Conservation (phyloP, 169 alveolate species). For the Cryptosporidium ubiquitum region DNA sequence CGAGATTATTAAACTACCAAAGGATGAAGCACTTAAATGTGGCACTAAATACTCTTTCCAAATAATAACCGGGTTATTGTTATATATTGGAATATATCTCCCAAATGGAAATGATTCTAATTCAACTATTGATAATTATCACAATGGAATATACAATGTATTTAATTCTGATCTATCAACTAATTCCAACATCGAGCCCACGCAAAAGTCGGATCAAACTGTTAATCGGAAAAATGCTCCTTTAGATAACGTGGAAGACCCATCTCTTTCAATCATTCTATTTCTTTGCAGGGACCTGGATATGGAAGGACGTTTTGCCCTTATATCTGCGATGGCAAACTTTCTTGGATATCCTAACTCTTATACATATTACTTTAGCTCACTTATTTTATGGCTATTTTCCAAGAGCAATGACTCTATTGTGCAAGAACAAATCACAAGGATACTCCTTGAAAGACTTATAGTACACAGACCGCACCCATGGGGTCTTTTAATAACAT, state of each 20-base stretch:
- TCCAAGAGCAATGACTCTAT: constrained; percentile 86
- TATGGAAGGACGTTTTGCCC: constrained; percentile 86
- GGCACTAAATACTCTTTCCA: constrained; percentile 61
- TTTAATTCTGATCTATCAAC: neutral
- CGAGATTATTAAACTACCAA: constrained; percentile 26
- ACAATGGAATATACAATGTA: neutral
- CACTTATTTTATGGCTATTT: constrained; percentile 87
- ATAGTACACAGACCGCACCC: constrained; percentile 95
- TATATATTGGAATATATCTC: constrained; percentile 64
- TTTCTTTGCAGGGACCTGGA: constrained; percentile 83
- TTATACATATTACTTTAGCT: constrained; percentile 93
- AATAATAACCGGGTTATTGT: constrained; percentile 55
- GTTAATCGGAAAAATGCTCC: neutral
- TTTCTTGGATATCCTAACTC: constrained; percentile 95
- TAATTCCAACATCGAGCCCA: neutral
- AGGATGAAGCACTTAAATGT: constrained; percentile 51
- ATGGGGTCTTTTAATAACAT: constrained; percentile 96
- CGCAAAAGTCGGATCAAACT: constrained; percentile 17
- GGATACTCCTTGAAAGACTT: constrained; percentile 91
- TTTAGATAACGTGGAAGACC: constrained; percentile 60
- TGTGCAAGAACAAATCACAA: constrained; percentile 91
- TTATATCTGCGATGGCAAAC: constrained; percentile 92
- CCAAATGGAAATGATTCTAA: constrained; percentile 42
- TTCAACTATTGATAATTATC: constrained; percentile 20
- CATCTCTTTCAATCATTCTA: constrained; percentile 82